phyloP scores from a whole-genome alignment of 768 basidiomycete genomes.

The Suillus ampliporus region DNA sequence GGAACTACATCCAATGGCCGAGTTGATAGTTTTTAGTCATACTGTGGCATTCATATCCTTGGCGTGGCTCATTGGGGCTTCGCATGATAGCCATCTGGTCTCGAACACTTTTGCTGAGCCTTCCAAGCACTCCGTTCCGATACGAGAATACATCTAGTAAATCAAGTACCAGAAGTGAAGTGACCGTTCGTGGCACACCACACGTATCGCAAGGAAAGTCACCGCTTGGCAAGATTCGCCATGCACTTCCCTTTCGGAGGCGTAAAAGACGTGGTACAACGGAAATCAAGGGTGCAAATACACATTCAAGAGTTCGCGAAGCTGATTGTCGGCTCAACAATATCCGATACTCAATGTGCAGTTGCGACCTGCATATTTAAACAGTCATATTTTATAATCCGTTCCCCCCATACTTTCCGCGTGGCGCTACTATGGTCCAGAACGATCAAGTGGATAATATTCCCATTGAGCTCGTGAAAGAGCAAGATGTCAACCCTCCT shows the following conservation, averaged over 20 bases:
- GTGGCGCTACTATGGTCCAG: not conserved
- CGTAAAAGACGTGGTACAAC: not conserved
- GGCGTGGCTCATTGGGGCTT: not conserved
- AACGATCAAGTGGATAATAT: not conserved
- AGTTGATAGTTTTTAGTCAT: not conserved
- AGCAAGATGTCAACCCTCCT: slow-evolving; percentile 13
- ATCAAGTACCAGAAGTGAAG: slow-evolving; percentile 5
- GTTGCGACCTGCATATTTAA: not conserved
- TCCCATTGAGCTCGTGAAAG: not conserved
- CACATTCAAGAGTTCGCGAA: not conserved
- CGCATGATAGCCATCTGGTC: not conserved
- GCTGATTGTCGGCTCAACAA: not conserved
- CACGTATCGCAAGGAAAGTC: not conserved
- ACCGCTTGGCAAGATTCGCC: slow-evolving; percentile 6
- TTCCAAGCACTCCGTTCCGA: not conserved
- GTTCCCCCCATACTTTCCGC: not conserved
- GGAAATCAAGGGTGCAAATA: not conserved
- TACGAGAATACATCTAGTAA: not conserved
- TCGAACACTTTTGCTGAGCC: not conserved
- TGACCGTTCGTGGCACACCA: not conserved
- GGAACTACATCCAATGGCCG: not conserved
- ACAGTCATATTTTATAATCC: too few relatives aligned
- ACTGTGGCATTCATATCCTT: not conserved
- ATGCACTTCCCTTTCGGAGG: not conserved
- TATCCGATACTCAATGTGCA: not conserved